Percentiles rank a stretch among this genome's conserved stretches.
phyloP scores from a whole-genome alignment of 2,329 filamentous ascomycete species.

The Xylaria sp. region DNA sequence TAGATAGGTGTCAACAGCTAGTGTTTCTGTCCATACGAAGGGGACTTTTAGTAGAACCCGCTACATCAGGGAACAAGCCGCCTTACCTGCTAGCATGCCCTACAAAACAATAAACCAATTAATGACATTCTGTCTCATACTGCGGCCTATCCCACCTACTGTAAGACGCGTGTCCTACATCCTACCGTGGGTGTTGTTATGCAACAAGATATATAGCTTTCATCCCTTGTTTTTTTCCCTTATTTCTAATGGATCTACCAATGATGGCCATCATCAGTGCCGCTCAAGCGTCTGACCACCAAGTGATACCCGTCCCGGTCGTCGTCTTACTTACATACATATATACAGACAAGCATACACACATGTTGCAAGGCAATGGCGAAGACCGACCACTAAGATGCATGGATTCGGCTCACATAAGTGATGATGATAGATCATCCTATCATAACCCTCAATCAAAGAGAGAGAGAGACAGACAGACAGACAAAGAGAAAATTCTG shows the following conservation, averaged over 20 bases:
- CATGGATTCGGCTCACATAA: neutral
- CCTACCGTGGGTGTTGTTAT: no score
- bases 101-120: neutral
- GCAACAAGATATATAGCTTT: neutral
- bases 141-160: neutral
- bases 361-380: neutral
- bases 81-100: neutral
- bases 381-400: slow-evolving; percentile 8
- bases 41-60: neutral
- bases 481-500: no score
- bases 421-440: no score
- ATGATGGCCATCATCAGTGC: neutral
- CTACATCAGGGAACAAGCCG: neutral
- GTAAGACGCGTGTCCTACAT: neutral
- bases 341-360: no score
- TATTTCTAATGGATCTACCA: neutral
- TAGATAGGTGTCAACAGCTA: neutral
- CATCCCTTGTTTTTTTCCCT: neutral
- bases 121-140: neutral
- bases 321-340: slow-evolving; percentile 21
- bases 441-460: no score
- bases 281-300: slow-evolving; percentile 18
- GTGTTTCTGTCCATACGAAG: neutral
- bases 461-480: neutral
- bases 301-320: neutral